Conservation (phyloP, 768 basidiomycete species). For the Lepiota subincarnata region DNA sequence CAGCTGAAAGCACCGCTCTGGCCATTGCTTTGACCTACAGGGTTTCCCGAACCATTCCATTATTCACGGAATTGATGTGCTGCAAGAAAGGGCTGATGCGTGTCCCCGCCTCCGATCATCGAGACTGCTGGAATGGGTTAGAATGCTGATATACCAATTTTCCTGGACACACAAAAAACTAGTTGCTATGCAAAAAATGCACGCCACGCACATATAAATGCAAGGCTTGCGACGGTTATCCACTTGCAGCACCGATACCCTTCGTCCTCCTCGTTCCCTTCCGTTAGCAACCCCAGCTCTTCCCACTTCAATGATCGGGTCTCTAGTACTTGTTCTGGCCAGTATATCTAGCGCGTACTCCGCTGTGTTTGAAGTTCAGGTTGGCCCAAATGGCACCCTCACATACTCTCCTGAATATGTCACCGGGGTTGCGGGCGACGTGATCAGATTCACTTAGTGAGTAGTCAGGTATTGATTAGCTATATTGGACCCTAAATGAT, state of each 20-base stretch:
- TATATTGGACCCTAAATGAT: not conserved
- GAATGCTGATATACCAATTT: no score
- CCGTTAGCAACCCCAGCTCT: not conserved
- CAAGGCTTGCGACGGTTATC: no score
- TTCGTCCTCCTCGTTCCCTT: not conserved
- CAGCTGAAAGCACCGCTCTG: not conserved
- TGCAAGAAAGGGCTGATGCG: no score
- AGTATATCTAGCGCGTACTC: constrained; percentile 25
- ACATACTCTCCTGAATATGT: constrained; percentile 31
- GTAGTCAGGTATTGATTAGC: constrained; percentile 23
- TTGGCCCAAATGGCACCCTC: constrained; percentile 30
- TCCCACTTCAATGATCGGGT: not conserved
- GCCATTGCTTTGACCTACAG: not conserved
- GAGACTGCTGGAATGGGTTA: no score
- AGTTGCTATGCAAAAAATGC: no score
- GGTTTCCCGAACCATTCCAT: no score
- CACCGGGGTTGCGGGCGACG: constrained; percentile 41
- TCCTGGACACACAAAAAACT: no score
- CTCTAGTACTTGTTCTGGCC: constrained; percentile 19
- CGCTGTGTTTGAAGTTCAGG: constrained; percentile 28
- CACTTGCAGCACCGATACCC: no score
- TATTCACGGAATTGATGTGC: no score
- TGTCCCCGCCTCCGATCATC: no score
- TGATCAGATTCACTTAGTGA: constrained; percentile 45
- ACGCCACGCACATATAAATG: no score